Conservation (phyloP, 305 asterid species). For the Fraxinus nigra region DNA sequence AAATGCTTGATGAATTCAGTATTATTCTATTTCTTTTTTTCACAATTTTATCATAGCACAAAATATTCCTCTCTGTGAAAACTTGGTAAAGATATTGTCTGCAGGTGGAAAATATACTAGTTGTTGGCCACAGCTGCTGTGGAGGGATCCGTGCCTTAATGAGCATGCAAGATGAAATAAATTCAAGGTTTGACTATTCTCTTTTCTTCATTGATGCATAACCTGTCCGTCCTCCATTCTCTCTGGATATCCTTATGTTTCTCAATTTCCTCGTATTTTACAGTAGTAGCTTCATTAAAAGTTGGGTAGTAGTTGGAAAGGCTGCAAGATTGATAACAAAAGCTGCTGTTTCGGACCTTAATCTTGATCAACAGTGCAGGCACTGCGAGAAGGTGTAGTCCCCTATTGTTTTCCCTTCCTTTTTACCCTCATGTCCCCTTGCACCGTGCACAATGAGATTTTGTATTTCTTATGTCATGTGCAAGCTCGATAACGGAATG, state of each 20-base stretch:
- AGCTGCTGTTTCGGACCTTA: slow-evolving; percentile 70
- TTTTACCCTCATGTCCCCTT: background rate
- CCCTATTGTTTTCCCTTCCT: background rate
- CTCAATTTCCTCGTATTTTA: slow-evolving; percentile 22
- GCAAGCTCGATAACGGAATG: background rate
- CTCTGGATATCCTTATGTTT: background rate
- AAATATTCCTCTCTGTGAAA: background rate
- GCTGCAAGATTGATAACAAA: slow-evolving; percentile 67
- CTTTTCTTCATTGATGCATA: slow-evolving; percentile 8
- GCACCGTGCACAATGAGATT: background rate
- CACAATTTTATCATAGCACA: background rate
- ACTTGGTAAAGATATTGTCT: slow-evolving; percentile 9
- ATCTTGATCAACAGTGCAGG: slow-evolving; percentile 84
- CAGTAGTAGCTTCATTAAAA: slow-evolving; percentile 81
- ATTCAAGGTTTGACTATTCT: slow-evolving; percentile 48
- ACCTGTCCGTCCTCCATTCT: background rate
- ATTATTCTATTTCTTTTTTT: background rate
- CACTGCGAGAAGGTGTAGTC: slow-evolving; percentile 87
- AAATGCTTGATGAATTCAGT: background rate
- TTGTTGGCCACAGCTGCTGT: slow-evolving; percentile 93
- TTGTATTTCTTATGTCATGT: background rate
- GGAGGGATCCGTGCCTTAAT: slow-evolving; percentile 95
- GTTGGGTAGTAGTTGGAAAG: slow-evolving; percentile 71
- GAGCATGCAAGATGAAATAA: slow-evolving; percentile 72
- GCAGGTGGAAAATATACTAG: slow-evolving; percentile 83